These are phyloP conservation scores for Pilasporangium apinafurcum DNA, from an alignment of 352 stramenopile genomes.

Conservation along the genomic window DNA sequence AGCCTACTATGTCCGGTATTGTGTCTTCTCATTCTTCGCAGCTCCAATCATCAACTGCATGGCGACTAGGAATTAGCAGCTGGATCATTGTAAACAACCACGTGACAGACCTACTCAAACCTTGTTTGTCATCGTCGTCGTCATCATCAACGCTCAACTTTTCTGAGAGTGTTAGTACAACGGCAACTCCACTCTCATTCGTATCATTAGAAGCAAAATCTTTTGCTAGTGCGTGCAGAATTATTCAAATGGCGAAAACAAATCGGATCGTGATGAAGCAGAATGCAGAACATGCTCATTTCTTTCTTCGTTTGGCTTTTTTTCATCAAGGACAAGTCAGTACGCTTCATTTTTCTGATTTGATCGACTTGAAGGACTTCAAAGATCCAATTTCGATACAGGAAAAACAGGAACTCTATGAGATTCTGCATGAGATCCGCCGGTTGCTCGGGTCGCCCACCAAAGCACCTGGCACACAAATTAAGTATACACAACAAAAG, in stretches of 20 bases:
- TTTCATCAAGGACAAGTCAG: constrained; percentile 55
- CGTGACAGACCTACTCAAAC: constrained; percentile 44
- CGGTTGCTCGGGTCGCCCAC: constrained; percentile 8
- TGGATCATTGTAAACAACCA: constrained; percentile 72
- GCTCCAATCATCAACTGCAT: constrained; percentile 7
- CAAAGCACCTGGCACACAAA: neutral
- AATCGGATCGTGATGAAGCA: constrained; percentile 70
- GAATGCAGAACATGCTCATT: constrained; percentile 51
- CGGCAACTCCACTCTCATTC: constrained; percentile 24
- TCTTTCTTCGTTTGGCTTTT: constrained; percentile 65
- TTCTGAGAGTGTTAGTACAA: neutral
- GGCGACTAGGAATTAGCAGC: constrained; percentile 54
- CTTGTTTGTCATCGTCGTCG: neutral
- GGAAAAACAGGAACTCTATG: constrained; percentile 59
- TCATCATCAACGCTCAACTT: neutral
- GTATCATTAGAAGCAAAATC: constrained; percentile 41
- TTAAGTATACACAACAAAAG: constrained; percentile 5
- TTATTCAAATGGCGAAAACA: constrained; percentile 64
- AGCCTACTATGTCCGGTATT: neutral
- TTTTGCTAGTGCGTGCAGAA: constrained; percentile 33
- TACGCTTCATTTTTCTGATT: constrained; percentile 55
- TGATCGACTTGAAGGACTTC: constrained; percentile 61
- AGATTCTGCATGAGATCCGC: constrained; percentile 42
- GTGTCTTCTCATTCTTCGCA: constrained; percentile 3
- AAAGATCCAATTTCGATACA: constrained; percentile 25